Conservation (phyloP, 2,329 filamentous ascomycete species). For the Exophiala sp. region DNA sequence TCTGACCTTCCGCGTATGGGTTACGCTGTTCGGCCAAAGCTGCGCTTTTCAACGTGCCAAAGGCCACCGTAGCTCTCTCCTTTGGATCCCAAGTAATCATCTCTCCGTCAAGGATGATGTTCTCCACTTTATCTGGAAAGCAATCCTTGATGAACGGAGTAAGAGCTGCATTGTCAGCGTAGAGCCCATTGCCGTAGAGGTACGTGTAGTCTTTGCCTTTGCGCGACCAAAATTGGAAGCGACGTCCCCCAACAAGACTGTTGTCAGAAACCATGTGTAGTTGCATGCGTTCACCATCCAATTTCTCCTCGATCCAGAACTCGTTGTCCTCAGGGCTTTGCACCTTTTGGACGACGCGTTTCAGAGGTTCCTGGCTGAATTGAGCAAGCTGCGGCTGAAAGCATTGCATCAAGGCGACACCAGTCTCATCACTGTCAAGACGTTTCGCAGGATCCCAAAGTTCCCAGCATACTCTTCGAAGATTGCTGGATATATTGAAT, state of each 20-base stretch:
- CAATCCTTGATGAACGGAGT: constrained; percentile 75
- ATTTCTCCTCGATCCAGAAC: constrained; percentile 97
- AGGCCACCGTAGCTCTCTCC: constrained; percentile 77
- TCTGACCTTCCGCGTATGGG: constrained; percentile 61
- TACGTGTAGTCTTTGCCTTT: constrained; percentile 97
- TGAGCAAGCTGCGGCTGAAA: constrained; percentile 93
- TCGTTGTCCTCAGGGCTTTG: constrained; percentile 65
- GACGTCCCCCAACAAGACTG: constrained; percentile 62
- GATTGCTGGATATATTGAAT: constrained; percentile 86
- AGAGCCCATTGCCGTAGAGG: constrained; percentile 75
- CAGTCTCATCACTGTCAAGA: constrained; percentile 70
- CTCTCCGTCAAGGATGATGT: constrained; percentile 90
- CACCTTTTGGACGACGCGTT: constrained; percentile 62
- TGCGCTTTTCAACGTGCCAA: constrained; percentile 90
- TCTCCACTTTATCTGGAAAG: constrained; percentile 73
- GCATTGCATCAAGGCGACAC: constrained; percentile 82
- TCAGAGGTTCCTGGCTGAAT: constrained; percentile 57
- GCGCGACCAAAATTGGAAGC: constrained; percentile 87
- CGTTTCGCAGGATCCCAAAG: constrained; percentile 69
- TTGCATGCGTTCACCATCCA: constrained; percentile 96
- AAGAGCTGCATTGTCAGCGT: constrained; percentile 71
- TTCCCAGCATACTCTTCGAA: constrained; percentile 93
- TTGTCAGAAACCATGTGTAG: constrained; percentile 81
- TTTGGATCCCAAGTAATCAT: constrained; percentile 98
- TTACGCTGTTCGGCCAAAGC: constrained; percentile 76